phyloP scores from a whole-genome alignment of 352 stramenopile genomes.

The Phytophthora fragariae region DNA sequence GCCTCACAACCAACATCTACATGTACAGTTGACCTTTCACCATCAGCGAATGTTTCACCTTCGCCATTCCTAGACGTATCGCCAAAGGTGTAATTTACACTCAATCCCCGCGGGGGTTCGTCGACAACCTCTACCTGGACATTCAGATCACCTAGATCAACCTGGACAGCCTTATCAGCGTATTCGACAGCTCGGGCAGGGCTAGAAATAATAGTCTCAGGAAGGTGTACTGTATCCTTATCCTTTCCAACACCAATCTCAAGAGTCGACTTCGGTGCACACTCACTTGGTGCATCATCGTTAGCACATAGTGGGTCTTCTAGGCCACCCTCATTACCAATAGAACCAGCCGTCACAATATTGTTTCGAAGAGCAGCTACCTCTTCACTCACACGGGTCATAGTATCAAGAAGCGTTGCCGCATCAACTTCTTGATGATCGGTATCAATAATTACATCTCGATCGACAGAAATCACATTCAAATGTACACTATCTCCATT shows the following conservation, averaged over 20 bases:
- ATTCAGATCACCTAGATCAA: slow-evolving; percentile 14
- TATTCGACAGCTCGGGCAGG: neutral
- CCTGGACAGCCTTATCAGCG: slow-evolving; percentile 39
- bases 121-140: neutral
- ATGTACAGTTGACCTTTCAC: slow-evolving; percentile 15
- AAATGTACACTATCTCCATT: too few relatives aligned
- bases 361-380: neutral
- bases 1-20: slow-evolving; percentile 30
- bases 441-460: too few relatives aligned
- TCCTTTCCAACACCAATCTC: neutral
- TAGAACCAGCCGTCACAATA: neutral
- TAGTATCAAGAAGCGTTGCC: too few relatives aligned
- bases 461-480: too few relatives aligned
- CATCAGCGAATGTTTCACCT: neutral
- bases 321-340: neutral
- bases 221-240: neutral
- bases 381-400: neutral
- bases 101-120: neutral
- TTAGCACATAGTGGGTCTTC: neutral
- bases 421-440: too few relatives aligned
- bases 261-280: neutral
- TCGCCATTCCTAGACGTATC: neutral
- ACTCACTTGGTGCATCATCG: neutral
- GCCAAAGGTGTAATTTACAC: neutral
- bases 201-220: neutral